Evolutionary conservation across 1,284 basidiomycete species (phyloP), one percentile per base, ranked within the genome.

Genomic region (Fomitopsis pinicola): DNA sequence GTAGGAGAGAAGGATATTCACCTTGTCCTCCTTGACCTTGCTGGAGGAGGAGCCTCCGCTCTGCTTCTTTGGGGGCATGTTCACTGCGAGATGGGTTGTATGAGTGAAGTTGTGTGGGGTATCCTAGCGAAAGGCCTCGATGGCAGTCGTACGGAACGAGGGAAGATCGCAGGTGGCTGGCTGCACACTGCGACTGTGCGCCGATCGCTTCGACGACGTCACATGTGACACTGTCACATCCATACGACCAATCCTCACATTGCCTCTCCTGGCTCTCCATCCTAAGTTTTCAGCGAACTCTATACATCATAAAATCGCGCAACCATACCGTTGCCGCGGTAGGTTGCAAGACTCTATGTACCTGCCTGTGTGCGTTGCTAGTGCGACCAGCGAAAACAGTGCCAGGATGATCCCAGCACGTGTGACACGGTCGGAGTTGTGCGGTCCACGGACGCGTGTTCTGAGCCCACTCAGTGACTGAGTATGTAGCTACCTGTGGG

Each of bases 11-110:
- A 65, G 71, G 69, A 62, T 73, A 50, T 50, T 50, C 48, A 88
- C 89, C 86, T 92, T 90, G 78, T 92, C 89, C 1, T 88, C 87
- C 73, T 87, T 87, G 67, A 84, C 80, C 74, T 90, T 91, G n/a
- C 52, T 54, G 62, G 82, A 82, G 63, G 81, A 80, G 19, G 82
- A 78, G 40, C 79, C 66, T 33, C 73, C 74, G 65, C 82, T 79
- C 67, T 82, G 79, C 72, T 87, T 85, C 77, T 91, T 91, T 36
- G 89, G 90, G 52, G 90, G 86, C 90, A 92, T 91, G 45, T 30
- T 67, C 55, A 38, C 26, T 30, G 19, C 10, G 9, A 33, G n/a
- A 17, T 22, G 33, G 22, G 15, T 42, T 10, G 52, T 14, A 42
- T 14, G 33, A 9, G 1, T 53, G 57, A 48, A 4, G 17, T 30